These are phyloP conservation scores for Dimargaris xerosporica DNA, from an alignment of 192 early-diverging fungal species.

Conservation along the genomic window DNA sequence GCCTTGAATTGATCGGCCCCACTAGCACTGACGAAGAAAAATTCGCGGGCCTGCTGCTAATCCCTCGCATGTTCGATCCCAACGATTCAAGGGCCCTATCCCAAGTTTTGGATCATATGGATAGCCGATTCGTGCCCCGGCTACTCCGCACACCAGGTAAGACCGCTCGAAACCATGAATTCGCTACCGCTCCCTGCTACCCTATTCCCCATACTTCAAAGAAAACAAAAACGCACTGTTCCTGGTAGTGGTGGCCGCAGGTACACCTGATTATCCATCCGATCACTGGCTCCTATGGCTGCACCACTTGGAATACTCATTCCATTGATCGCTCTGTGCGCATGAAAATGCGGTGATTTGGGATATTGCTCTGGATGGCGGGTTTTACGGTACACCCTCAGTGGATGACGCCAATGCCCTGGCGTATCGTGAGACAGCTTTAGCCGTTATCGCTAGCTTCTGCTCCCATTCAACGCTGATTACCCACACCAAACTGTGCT, in stretches of 20 bases:
- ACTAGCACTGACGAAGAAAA: conserved; percentile 10
- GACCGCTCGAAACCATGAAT: background rate
- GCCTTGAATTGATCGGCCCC: background rate
- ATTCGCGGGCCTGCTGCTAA: conserved; percentile 7
- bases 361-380: no score
- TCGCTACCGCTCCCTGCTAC: background rate
- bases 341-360: no score
- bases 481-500: background rate
- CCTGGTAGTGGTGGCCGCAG: background rate
- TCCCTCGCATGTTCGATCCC: conserved; percentile 1
- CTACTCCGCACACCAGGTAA: background rate
- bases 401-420: background rate
- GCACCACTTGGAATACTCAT: no score
- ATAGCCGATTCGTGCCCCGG: background rate
- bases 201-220: background rate
- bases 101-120: background rate
- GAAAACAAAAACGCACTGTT: background rate
- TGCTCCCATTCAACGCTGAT: background rate
- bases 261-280: background rate
- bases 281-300: background rate
- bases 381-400: no score
- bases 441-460: conserved; percentile 5
- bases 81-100: background rate
- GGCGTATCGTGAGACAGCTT: background rate
- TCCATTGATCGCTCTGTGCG: no score